Evolutionary conservation across 352 stramenopile genomes (phyloP).

Genomic region (Globisporangium irregulare): DNA sequence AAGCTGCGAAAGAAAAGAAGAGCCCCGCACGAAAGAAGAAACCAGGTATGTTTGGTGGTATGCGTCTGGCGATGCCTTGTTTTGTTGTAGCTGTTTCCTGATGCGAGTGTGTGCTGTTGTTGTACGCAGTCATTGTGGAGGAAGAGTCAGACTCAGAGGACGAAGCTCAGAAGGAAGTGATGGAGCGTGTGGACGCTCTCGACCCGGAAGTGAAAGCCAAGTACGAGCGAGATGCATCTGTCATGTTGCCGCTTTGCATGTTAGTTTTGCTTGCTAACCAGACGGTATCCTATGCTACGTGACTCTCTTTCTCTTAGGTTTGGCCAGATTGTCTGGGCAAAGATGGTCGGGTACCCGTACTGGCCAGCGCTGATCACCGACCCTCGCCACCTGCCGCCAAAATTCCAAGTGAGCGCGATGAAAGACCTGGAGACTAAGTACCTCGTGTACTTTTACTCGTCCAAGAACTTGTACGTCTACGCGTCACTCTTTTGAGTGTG

Average conservation of each 20-base stretch:
- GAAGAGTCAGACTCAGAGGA: constrained; percentile 37
- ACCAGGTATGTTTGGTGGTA: constrained; percentile 12
- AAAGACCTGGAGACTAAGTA: constrained; percentile 72
- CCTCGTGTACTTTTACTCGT: constrained; percentile 73
- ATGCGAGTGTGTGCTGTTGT: background rate
- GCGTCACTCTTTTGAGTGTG: background rate
- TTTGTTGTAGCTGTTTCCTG: background rate
- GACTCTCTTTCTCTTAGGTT: constrained; percentile 31
- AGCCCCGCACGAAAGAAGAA: constrained; percentile 48
- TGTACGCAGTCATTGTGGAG: constrained; percentile 15
- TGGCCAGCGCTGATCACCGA: constrained; percentile 78
- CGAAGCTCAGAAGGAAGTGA: constrained; percentile 32
- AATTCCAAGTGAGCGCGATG: constrained; percentile 40
- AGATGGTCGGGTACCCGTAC: constrained; percentile 79
- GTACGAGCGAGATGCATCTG: constrained; percentile 18
- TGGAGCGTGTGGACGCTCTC: constrained; percentile 45
- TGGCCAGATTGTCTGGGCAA: constrained; percentile 77
- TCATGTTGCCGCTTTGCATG: background rate
- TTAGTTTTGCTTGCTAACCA: background rate
- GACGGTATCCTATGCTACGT: background rate
- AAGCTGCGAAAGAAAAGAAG: constrained; percentile 23
- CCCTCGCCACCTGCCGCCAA: constrained; percentile 40
- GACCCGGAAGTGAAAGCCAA: constrained; percentile 54
- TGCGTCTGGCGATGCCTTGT: background rate
- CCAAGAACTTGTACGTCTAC: constrained; percentile 63